phyloP scores from a whole-genome alignment of 1,284 basidiomycete genomes.

The Rhodotorula sp. region DNA sequence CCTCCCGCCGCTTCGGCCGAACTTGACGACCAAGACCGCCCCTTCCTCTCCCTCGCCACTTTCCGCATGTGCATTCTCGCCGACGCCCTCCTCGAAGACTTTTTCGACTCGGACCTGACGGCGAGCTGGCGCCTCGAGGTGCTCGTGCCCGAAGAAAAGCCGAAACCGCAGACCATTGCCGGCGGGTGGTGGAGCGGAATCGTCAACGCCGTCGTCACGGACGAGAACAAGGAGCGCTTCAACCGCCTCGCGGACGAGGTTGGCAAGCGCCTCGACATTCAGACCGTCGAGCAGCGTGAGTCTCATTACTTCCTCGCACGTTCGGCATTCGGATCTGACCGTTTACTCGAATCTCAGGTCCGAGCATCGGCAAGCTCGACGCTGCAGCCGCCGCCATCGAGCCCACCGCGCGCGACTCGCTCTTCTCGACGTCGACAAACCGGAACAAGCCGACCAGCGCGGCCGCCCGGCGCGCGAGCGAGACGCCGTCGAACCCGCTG shows the following conservation, averaged over 20 bases:
- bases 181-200: conserved; percentile 58
- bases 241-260: conserved; percentile 78
- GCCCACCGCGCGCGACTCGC: conserved; percentile 80
- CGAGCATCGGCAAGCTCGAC: conserved; percentile 81
- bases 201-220: conserved; percentile 82
- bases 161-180: conserved; percentile 47
- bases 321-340: not conserved
- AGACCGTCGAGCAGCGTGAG: conserved; percentile 47
- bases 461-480: not conserved
- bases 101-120: conserved; percentile 87
- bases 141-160: conserved; percentile 61
- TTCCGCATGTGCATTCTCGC: conserved; percentile 97
- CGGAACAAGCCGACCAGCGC: conserved; percentile 15
- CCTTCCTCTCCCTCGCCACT: conserved; percentile 57
- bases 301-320: not conserved
- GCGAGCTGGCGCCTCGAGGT: conserved; percentile 80
- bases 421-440: conserved; percentile 57
- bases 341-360: conserved; percentile 50
- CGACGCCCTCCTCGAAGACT: conserved; percentile 89
- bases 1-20: conserved; percentile 2
- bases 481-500: conserved; percentile 27
- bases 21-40: conserved; percentile 36
- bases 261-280: conserved; percentile 81
- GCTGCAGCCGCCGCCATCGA: conserved; percentile 65
- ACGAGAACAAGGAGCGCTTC: conserved; percentile 65